A percentile compares a stretch with the other conserved stretches of the same genome.
phyloP scores from a whole-genome alignment of 768 basidiomycete genomes.

The Cubamyces sp. region DNA sequence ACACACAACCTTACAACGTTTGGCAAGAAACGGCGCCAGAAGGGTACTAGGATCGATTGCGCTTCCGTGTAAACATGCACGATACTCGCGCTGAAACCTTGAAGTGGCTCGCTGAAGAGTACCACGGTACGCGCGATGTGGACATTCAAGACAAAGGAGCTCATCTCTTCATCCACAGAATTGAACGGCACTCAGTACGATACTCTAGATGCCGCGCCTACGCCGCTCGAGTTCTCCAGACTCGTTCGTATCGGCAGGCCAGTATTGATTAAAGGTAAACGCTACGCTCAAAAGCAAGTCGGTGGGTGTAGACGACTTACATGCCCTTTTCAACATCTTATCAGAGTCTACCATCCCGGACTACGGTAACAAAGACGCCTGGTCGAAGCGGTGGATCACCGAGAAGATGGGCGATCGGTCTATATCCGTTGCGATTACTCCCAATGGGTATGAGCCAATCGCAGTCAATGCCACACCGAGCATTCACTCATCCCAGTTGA shows the following conservation, averaged over 20 bases:
- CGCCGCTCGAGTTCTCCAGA: constrained; percentile 68
- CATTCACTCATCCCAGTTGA: background rate
- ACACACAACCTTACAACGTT: constrained; percentile 11
- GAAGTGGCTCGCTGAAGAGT: constrained; percentile 19
- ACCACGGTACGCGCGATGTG: constrained; percentile 9
- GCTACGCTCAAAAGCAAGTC: background rate
- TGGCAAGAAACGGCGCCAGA: background rate
- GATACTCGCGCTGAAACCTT: background rate
- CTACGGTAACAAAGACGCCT: constrained; percentile 33
- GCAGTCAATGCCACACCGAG: too few species aligned
- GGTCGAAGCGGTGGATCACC: constrained; percentile 69
- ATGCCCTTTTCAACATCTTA: background rate
- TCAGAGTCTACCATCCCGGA: background rate
- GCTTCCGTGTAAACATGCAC: too few species aligned
- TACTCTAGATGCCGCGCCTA: constrained; percentile 58
- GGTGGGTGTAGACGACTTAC: background rate
- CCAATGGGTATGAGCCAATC: constrained; percentile 65
- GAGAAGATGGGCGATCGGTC: constrained; percentile 52
- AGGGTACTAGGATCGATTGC: background rate
- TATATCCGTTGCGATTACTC: constrained; percentile 81
- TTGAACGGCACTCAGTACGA: constrained; percentile 60
- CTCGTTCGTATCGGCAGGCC: constrained; percentile 73
- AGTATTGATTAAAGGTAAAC: constrained; percentile 68
- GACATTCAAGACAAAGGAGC: background rate
- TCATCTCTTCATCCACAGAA: constrained; percentile 41